These are phyloP conservation scores for Yamadazyma triangularis DNA, from an alignment of 1,139 yeast species.

Conservation along the genomic window DNA sequence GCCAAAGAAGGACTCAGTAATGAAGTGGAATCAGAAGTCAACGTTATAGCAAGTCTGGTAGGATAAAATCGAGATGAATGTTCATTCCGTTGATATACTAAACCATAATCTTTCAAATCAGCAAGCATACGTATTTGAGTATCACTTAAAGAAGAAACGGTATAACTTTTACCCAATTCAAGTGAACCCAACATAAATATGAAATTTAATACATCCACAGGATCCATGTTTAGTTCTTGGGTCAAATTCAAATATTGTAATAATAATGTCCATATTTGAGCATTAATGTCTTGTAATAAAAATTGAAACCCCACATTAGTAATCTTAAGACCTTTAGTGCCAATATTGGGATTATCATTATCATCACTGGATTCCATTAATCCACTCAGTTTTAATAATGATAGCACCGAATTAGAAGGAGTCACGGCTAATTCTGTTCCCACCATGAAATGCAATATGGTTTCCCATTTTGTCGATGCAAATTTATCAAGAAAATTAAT, in stretches of 20 bases:
- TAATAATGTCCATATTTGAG: slow-evolving; percentile 91
- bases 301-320: slow-evolving; percentile 94
- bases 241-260: slow-evolving; percentile 84
- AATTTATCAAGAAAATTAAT: slow-evolving; percentile 67
- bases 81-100: slow-evolving; percentile 72
- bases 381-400: slow-evolving; percentile 68
- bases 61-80: slow-evolving; percentile 74
- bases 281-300: slow-evolving; percentile 82
- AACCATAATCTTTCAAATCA: slow-evolving; percentile 87
- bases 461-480: slow-evolving; percentile 90
- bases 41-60: slow-evolving; percentile 83
- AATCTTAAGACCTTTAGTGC: slow-evolving; percentile 54
- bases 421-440: slow-evolving; percentile 69
- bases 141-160: slow-evolving; percentile 63
- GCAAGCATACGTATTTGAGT: slow-evolving; percentile 86
- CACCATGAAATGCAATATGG: slow-evolving; percentile 94
- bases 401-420: slow-evolving; percentile 68
- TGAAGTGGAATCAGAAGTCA: slow-evolving; percentile 78
- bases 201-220: slow-evolving; percentile 91
- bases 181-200: slow-evolving; percentile 90
- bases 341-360: slow-evolving; percentile 13
- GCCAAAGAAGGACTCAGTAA: slow-evolving; percentile 68
- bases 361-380: slow-evolving; percentile 61
- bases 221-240: slow-evolving; percentile 84
- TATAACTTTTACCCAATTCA: slow-evolving; percentile 85